Percentiles rank a stretch among this genome's conserved stretches.
Evolutionary conservation across 2,329 filamentous ascomycete genomes (phyloP).

Genomic region (Trichoderma sp.): DNA sequence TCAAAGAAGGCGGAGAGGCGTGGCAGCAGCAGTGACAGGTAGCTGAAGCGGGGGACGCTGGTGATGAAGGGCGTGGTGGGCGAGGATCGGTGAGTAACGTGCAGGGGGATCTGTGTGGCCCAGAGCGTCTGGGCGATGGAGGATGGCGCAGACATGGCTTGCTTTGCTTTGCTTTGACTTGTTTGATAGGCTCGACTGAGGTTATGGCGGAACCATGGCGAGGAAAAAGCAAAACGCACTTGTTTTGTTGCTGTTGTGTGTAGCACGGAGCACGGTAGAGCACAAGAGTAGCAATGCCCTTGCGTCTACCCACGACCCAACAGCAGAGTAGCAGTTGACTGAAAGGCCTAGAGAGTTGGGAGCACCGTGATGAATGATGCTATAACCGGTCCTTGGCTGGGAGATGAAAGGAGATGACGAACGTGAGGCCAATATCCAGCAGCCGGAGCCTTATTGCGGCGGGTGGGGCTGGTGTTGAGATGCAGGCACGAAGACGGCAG

Average conservation of each 20-base stretch:
- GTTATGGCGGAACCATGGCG: constrained; percentile 24
- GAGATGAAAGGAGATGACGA: background rate
- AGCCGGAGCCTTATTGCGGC: background rate
- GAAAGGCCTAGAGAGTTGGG: background rate
- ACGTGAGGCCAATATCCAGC: background rate
- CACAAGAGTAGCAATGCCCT: background rate
- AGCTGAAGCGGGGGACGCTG: constrained; percentile 59
- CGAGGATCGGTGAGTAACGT: constrained; percentile 54
- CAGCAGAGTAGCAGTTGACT: background rate
- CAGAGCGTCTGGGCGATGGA: constrained; percentile 53
- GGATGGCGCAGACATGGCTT: constrained; percentile 4
- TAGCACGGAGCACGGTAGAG: background rate
- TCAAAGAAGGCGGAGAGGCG: constrained; percentile 57
- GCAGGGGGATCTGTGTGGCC: constrained; percentile 55
- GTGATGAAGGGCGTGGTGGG: constrained; percentile 54
- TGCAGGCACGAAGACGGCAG: constrained; percentile 2
- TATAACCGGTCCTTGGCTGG: too few relatives aligned
- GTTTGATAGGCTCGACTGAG: background rate
- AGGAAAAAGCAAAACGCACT: background rate
- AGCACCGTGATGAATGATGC: background rate
- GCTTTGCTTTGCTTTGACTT: background rate
- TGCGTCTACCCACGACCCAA: background rate
- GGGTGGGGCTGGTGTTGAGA: constrained; percentile 9
- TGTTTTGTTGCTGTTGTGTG: background rate
- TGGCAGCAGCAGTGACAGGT: constrained; percentile 59